Evolutionary conservation across 2,329 filamentous ascomycete species (phyloP).

Genomic region (Pseudopyrenochaeta lycopersici): DNA sequence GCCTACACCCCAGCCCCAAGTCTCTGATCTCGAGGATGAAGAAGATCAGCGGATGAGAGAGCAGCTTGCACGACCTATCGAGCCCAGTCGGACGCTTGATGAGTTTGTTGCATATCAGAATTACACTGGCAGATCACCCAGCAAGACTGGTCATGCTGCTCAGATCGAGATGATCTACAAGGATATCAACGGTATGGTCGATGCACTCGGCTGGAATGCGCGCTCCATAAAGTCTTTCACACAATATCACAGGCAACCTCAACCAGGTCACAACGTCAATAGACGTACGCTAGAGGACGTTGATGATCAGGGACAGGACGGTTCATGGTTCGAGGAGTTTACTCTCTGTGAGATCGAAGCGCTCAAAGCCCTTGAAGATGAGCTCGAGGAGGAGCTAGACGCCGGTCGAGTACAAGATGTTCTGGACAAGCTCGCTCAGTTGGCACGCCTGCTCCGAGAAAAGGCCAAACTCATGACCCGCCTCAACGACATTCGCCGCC

Average conservation of each 20-base stretch:
- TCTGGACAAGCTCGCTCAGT: slow-evolving; percentile 72
- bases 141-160: slow-evolving; percentile 54
- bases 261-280: slow-evolving; percentile 63
- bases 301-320: slow-evolving; percentile 46
- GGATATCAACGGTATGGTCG: slow-evolving; percentile 93
- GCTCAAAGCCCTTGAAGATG: slow-evolving; percentile 67
- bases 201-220: slow-evolving; percentile 87
- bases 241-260: slow-evolving; percentile 65
- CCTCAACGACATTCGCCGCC: slow-evolving; percentile 79
- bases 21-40: slow-evolving; percentile 56
- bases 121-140: slow-evolving; percentile 49
- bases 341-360: slow-evolving; percentile 78
- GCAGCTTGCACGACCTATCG: slow-evolving; percentile 67
- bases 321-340: slow-evolving; percentile 70
- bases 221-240: slow-evolving; percentile 70
- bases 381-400: slow-evolving; percentile 72
- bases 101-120: slow-evolving; percentile 70
- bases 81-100: slow-evolving; percentile 70
- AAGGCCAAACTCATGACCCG: slow-evolving; percentile 73
- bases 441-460: slow-evolving; percentile 74
- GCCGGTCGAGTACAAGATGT: slow-evolving; percentile 74
- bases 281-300: slow-evolving; percentile 69
- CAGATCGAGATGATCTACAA: slow-evolving; percentile 68
- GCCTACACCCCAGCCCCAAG: slow-evolving; percentile 48
- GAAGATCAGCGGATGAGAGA: slow-evolving; percentile 74